Evolutionary conservation across 495 filamentous ascomycete species (phyloP).

Genomic region (Talaromyces thailandensis): DNA sequence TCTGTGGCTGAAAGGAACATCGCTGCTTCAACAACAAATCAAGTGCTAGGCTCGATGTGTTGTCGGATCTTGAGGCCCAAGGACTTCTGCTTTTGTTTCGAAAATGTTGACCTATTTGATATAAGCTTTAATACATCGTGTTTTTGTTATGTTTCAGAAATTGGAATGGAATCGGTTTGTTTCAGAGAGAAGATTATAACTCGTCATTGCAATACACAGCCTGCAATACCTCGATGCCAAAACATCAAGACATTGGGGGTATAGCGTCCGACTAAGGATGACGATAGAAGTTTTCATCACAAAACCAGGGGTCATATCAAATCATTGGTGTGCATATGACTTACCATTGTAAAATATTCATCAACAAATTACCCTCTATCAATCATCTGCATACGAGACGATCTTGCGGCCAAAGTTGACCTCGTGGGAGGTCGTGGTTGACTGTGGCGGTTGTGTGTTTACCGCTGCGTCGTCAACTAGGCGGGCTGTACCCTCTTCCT

Average conservation of each 20-base stretch:
- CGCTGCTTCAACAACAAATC: not conserved
- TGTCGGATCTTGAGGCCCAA: not conserved
- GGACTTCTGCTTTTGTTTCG: not conserved
- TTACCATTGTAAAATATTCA: not conserved
- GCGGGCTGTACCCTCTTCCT: not conserved
- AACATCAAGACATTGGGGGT: conserved; percentile 7
- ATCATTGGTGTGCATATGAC: not conserved
- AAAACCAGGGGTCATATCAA: not conserved
- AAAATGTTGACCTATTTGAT: not conserved
- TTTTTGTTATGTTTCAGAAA: not conserved
- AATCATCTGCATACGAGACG: not conserved
- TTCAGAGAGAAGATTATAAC: conserved; percentile 26
- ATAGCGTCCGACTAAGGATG: conserved; percentile 26
- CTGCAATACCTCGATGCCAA: conserved; percentile 8
- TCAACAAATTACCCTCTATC: not conserved
- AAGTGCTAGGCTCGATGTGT: not conserved
- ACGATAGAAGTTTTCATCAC: conserved; percentile 25
- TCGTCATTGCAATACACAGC: conserved; percentile 16
- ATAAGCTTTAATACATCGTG: not conserved
- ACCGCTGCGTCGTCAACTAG: not conserved
- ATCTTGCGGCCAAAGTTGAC: not conserved
- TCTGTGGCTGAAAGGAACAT: not conserved
- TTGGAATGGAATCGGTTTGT: not conserved
- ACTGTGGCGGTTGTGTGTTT: not conserved
- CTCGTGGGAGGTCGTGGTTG: not conserved